Base-by-base conservation (phyloP, 805 yeast species). In the Nakazawaea laoshanensis region DNA sequence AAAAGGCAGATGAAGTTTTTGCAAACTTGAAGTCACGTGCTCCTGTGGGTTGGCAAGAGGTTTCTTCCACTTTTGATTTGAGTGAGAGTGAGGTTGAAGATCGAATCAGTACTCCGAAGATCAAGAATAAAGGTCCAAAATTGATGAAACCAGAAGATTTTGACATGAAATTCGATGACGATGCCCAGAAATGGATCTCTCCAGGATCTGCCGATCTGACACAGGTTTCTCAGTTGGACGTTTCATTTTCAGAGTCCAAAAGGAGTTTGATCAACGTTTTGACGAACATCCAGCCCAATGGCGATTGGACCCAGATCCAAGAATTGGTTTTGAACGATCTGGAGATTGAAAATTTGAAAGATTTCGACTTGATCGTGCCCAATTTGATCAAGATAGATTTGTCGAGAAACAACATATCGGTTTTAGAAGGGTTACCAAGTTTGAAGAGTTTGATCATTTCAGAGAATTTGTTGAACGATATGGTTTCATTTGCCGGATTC, bases 201-300 rank as follows among this genome's bases (percentile, higher is more conserved):
- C n/a, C 9, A 12, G n/a, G 15, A 13, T 27, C 11, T 10, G 14
- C 12, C 18, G 42, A 42, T n/a, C 56, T 61, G 3, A 65, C 69
- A 1, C 49, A 53, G 14, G 42, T 55, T 2, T 59, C 67, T 5
- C 61, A 57, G 20, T 34, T 63, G 4, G 67, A 68, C 29, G 33
- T 67, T 3, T 65, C 77, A 3, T 72, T 71, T 42, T 56, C 74
- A 2, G 67, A 68, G 40, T 58, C 70, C 0, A 62, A 62, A 36
- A 57, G 49, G 30, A 51, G 52, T 10, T 45, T 72, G 24, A 70
- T 69, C 4, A 52, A 70, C 5, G 57, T 66, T 3, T 59, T 72
- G 18, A 68, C 70, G 1, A 66, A 64, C 23, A 43, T 49, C 3
- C 50, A 65, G 30, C 57, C 70, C 2, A 47, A 54, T 16, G 53